Base-by-base conservation (phyloP, 306 rosid genomes). In the Castanea sativa region DNA sequence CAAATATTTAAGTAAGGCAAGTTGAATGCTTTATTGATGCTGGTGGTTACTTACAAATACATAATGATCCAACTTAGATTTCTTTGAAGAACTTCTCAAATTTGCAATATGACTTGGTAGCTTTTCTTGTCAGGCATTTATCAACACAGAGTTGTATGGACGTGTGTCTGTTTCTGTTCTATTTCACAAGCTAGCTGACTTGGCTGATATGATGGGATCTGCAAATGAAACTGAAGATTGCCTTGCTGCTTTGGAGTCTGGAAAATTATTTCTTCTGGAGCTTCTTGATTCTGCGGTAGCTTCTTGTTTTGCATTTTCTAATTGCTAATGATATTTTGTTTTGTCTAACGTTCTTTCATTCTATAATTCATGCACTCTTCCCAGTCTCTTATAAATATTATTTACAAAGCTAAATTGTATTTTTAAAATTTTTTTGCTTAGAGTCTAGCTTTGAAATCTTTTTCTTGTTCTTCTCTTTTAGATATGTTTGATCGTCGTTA, bases 111-210 rank as follows among this genome's bases (percentile, higher is more conserved):
- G 51, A 82, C 73, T 77, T 55, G 80, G 60, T 70, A 59, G 76
- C 73, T 73, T 85, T 72, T 83, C 80, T 82, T 73, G 19, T 69
- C 86, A 94, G 98, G 97, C 84, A 82, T 94, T 91, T 89, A 91
- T 94, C 81, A 94, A 94, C 83, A 92, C 99, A 8, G 99, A 92
- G 89, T 85, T 94, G 85, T 94, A 94, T 82, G 99, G 97, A 85
- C 97, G 99, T 11, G 93, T 91, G 53, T 94, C 97, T 45, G 97
- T 92, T 83, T 97, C 99, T 84, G 93, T 90, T 86, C 73, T 94
- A 84, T 94, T 94, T 83, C 65, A 86, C 87, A 94, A 91, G 87
- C 86, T 94, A 77, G 94, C 97, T 69, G 86, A 90, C 85, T 78
- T 88, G 77, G 87, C 89, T 4, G 81, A 85, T 57, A 70, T 84